phyloP scores from a whole-genome alignment of 371 early-diverging fungal species.

The Mortierella sp. region DNA sequence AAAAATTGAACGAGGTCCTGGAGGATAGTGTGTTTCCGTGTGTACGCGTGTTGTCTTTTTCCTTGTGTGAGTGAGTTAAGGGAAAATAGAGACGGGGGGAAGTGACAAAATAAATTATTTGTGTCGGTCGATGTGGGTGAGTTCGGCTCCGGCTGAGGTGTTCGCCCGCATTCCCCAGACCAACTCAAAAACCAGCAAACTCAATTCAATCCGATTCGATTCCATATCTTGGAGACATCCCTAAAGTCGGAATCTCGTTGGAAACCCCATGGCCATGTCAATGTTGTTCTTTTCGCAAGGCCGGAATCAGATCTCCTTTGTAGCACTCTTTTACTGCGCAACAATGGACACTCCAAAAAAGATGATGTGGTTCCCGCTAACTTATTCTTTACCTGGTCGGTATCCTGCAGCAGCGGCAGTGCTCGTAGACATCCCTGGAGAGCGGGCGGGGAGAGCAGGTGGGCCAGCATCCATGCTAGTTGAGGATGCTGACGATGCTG shows the following conservation, averaged over 20 bases:
- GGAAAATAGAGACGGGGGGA: not conserved
- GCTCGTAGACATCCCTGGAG: constrained; percentile 38
- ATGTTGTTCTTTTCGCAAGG: no score
- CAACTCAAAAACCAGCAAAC: not conserved
- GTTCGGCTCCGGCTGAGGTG: no score
- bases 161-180: no score
- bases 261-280: no score
- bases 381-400: constrained; percentile 24
- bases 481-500: constrained; percentile 9
- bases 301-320: no score
- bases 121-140: not conserved
- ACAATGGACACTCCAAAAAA: no score
- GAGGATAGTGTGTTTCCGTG: not conserved
- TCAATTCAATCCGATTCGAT: no score
- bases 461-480: constrained; percentile 37
- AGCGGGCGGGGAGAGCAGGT: constrained; percentile 51
- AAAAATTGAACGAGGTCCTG: no score
- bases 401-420: constrained; percentile 35
- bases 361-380: not conserved
- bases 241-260: no score
- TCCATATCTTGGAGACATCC: no score
- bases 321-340: no score
- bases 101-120: not conserved
- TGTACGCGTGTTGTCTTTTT: no score
- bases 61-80: not conserved